Conservation (phyloP, 2,329 filamentous ascomycete species). For the Pseudogymnoascus sp. region DNA sequence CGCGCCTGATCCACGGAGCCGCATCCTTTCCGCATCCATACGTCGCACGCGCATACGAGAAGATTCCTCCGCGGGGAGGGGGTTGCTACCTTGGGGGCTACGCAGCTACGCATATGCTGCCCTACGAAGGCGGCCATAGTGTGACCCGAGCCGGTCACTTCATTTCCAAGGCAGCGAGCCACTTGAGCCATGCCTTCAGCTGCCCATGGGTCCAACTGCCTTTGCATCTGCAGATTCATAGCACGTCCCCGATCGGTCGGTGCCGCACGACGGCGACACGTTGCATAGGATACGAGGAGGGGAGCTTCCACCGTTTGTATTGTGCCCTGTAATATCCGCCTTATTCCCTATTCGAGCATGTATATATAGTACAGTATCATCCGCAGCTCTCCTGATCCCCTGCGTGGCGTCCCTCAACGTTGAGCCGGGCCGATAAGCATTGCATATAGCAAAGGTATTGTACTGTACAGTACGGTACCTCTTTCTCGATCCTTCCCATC, state of each 20-base stretch:
- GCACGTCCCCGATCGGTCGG: background rate
- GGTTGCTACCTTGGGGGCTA: background rate
- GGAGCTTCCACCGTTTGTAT: background rate
- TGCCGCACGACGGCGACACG: background rate
- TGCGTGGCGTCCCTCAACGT: background rate
- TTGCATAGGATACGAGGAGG: background rate
- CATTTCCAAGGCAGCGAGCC: background rate
- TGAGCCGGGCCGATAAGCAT: conserved; percentile 7
- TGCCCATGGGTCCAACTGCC: background rate
- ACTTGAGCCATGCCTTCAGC: background rate
- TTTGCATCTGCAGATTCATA: background rate
- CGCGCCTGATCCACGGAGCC: background rate
- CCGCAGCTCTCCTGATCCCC: background rate
- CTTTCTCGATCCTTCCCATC: background rate
- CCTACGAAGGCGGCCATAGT: background rate
- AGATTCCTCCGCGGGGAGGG: background rate
- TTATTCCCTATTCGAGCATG: background rate
- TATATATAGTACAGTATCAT: background rate
- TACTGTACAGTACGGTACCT: background rate
- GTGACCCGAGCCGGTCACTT: background rate
- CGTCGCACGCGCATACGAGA: background rate
- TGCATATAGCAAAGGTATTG: background rate
- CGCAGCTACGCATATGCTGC: background rate
- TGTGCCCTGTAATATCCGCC: background rate
- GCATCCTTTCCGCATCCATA: background rate